phyloP scores from a whole-genome alignment of 192 early-diverging fungal species.

The Linnemannia hyalina region DNA sequence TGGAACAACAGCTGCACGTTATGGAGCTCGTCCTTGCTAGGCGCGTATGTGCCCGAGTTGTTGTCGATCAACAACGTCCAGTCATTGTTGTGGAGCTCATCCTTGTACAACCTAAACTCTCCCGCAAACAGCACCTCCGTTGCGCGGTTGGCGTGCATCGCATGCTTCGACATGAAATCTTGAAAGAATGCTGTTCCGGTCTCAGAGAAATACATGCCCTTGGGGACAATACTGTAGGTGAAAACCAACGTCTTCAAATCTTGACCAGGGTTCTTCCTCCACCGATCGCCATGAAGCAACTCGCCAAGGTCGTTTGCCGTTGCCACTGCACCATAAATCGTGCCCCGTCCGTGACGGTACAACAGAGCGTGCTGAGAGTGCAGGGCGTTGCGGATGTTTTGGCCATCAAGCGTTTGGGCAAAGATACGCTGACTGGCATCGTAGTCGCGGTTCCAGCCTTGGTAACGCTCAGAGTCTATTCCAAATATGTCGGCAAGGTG shows the following conservation, averaged over 20 bases:
- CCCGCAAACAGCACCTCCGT: slow-evolving; percentile 23
- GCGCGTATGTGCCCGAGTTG: slow-evolving; percentile 28
- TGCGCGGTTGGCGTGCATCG: slow-evolving; percentile 28
- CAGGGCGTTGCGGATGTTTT: slow-evolving; percentile 23
- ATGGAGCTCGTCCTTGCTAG: slow-evolving; percentile 22
- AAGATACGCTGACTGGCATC: slow-evolving; percentile 20
- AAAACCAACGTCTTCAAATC: slow-evolving; percentile 25
- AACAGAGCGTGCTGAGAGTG: slow-evolving; percentile 28
- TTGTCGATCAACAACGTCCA: slow-evolving; percentile 32
- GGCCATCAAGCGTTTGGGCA: slow-evolving; percentile 22
- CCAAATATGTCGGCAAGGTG: slow-evolving; percentile 23
- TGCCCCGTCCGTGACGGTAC: slow-evolving; percentile 19
- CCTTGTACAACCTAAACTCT: slow-evolving; percentile 18
- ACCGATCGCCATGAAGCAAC: slow-evolving; percentile 12
- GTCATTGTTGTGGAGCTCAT: slow-evolving; percentile 1
- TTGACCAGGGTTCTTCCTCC: not conserved
- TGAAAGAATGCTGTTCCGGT: slow-evolving; percentile 30
- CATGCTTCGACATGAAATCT: slow-evolving; percentile 37
- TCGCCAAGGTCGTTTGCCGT: not conserved
- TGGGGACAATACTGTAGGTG: slow-evolving; percentile 18
- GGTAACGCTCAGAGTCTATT: not conserved
- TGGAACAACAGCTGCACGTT: slow-evolving; percentile 19
- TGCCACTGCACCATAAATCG: slow-evolving; percentile 2
- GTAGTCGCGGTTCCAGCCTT: slow-evolving; percentile 16
- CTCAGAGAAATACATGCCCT: slow-evolving; percentile 27